Base-by-base conservation (phyloP, 2,329 filamentous ascomycete species). In the Endoconidiophora polonica region DNA sequence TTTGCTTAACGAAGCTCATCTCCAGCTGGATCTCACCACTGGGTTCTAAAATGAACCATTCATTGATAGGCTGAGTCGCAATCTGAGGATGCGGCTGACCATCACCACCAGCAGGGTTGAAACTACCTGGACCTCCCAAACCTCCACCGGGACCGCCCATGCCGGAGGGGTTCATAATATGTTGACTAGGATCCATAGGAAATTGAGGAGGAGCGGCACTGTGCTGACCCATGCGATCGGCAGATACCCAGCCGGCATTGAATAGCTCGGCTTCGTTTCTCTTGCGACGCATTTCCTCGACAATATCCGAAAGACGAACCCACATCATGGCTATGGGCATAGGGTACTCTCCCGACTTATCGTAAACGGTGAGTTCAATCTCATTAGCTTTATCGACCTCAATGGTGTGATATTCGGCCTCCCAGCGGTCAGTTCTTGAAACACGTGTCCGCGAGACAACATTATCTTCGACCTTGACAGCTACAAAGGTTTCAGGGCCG, bases 381-480 rank as follows among this genome's bases (percentile, higher is more conserved):
- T 98, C 91, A 65, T 98, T 98, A 48, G 91, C 91, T 69, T 96
- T 96, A 66, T 96, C 90, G 51, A 98, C 91, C 56, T 91, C 86
- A 54, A 98, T 81, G 52, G 81, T 87, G 64, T 95, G 91, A 36
- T 81, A 77, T 66, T 98, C 91, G 57, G 86, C 85, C 40, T 87
- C 80, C 90, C 90, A 98, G 59, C 79, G 79, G 65, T 98, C 91
- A 54, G 74, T 94, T 52, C 88, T 76, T 7, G 88, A 86, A 1
- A 83, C 76, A 63, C 79, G 86, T 22, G 91, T 98, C 57, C 87
- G 78, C 39, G 87, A 88, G 59, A 93, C 86, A 55, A 95, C 78
- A 48, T 82, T 78, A 65, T 98, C 91, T 68, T 98, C 91, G 42
- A 96, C 90, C 67, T 98, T 98, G 63, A 98, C 81, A 55, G 91